Evolutionary conservation across 768 basidiomycete species (phyloP), one percentile per base, ranked within the genome.

Genomic region (Xerocomellus chrysenteron): DNA sequence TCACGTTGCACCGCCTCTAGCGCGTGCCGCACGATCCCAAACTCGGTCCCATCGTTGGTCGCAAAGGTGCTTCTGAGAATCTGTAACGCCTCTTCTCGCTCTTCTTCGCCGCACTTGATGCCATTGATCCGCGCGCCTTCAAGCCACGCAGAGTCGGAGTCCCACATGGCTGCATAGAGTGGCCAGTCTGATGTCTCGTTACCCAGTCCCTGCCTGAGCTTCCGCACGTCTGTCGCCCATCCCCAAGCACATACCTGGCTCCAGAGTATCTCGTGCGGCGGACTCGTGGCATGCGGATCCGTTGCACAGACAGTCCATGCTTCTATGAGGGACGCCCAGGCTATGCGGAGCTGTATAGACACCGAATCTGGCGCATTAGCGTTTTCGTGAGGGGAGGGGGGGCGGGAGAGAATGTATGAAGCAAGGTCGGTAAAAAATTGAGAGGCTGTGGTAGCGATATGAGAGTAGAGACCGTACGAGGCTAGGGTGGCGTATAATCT

Each of bases 211-310:
- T 64, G 62, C 53, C 74, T 66, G 54, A 80, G 56, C 46, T 73
- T 74, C n/a, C 80, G 65, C 9, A 86, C 62, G 32, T 88, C 84
- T 0, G 78, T 76, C 17, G 75, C 78, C 90, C 93, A 96, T 0
- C 78, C 83, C 85, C 88, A 90, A 3, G 82, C 85, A n/a, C 77
- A 73, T 11, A 96, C 76, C 65, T 94, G 92, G 53, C 87, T 91
- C 95, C 96, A 98, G 10, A 89, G 73, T 47, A 98, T 84, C 51
- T 91, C 92, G 70, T 98, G 96, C 9, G 78, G 79, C 0, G 93
- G 93, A 3, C 85, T 88, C 8, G 93, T 95, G 52, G 80, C 78
- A 67, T 98, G 96, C 7, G 96, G 95, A 65, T 98, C 90, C n/a
- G 84, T 81, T 0, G 94, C 92, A 62, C 92, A 95, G 4, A 82